A percentile compares a stretch with the other conserved stretches of the same genome.
Evolutionary conservation across 2,329 filamentous ascomycete species (phyloP).

Genomic region (Metarhizium anisopliae): DNA sequence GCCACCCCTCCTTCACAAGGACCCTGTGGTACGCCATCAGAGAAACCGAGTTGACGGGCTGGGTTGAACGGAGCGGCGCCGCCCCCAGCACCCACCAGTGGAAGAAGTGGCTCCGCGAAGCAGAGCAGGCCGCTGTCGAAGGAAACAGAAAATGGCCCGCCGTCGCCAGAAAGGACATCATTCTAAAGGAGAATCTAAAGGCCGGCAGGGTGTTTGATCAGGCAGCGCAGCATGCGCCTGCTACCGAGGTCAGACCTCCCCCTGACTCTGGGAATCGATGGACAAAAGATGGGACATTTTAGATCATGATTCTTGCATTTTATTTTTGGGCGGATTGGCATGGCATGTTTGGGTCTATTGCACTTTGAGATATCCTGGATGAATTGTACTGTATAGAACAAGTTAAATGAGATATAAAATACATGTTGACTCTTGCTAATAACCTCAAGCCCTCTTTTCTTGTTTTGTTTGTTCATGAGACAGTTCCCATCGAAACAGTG

Average conservation of each 20-base stretch:
- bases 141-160: conserved; percentile 32
- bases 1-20: conserved; percentile 40
- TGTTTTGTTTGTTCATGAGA: too few relatives aligned
- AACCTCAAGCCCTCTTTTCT: background rate
- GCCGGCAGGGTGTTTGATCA: conserved; percentile 13
- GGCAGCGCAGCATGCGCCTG: conserved; percentile 21
- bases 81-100: conserved; percentile 44
- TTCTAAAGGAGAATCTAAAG: conserved; percentile 29
- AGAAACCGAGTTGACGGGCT: conserved; percentile 41
- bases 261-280: conserved; percentile 10
- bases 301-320: background rate
- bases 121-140: conserved; percentile 27
- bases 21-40: conserved; percentile 52
- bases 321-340: background rate
- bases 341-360: background rate
- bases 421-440: background rate
- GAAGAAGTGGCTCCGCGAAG: conserved; percentile 44
- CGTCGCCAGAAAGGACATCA: conserved; percentile 38
- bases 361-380: background rate
- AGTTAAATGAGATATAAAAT: background rate
- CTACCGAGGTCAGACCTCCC: conserved; percentile 15
- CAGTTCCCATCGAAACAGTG: too few relatives aligned
- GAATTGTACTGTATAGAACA: background rate
- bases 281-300: conserved; percentile 17
- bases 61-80: conserved; percentile 42